Base-by-base conservation (phyloP, 805 yeast genomes). In the Teunomyces funiuensis region DNA sequence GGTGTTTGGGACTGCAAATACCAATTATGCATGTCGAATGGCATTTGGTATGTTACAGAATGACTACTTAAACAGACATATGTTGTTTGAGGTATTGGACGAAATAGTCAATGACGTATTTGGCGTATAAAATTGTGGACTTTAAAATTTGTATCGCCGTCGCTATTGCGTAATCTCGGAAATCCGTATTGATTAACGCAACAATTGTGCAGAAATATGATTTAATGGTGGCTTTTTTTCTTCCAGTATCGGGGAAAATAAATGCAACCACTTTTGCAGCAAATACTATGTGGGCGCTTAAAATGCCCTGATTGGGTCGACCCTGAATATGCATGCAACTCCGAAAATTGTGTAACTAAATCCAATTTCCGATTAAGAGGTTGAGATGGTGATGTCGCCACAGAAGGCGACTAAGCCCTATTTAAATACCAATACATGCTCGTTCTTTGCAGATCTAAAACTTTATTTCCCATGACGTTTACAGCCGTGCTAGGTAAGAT, bases 1-100 rank as follows among this genome's bases (percentile, higher is more conserved):
- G 51, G 74, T 89, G 1, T 88, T 90, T 44, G 97, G 97, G 0
- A 57, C 71, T 3, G 59, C 77, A 6, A 83, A 80, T 46, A 76
- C 95, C 3, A 72, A 68, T 40, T 71, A 67, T 43, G 96, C 96
- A 0, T 74, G 85, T 6, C 61, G 64, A 3, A 69, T 77, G 33
- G 39, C 86, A 1, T 84, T 85, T 58, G 74, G 73, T 8, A 74
- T 85, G 79, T 46, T 86, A 4, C 97, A 90, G 57, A 86, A 87
- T 52, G 85, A 82, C 43, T 70, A 73, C 18, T 63, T 90, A 44
- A 85, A 85, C 57, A 71, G 78, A 16, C 87, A 85, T 52, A 58
- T 90, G 41, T 53, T 83, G 0, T 73, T 79, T 40, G 74, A 76
- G 34, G 29, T 86, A 0, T 48, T 85, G 13, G 95, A 89, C 44